Evolutionary conservation across 1,284 basidiomycete species (phyloP).

Genomic region (Austroboletus niveus): DNA sequence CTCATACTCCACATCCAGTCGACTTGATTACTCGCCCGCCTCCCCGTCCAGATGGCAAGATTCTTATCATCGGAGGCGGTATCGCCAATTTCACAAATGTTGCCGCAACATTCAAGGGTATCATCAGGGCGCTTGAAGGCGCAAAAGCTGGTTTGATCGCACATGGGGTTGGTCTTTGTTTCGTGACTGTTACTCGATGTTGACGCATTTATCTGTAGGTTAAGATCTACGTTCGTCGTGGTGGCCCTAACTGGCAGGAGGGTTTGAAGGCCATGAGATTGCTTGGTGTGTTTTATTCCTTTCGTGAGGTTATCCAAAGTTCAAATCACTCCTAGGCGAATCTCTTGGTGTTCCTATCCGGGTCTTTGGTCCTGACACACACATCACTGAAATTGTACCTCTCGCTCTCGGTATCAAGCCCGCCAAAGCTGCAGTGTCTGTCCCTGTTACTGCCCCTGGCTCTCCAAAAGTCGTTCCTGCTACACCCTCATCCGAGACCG

Average conservation of each 20-base stretch:
- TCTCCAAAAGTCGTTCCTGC: constrained; percentile 37
- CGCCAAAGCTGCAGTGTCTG: constrained; percentile 36
- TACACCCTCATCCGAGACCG: constrained; percentile 20
- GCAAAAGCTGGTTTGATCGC: constrained; percentile 84
- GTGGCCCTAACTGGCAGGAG: constrained; percentile 99
- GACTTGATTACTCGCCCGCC: constrained; percentile 94
- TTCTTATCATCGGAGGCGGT: constrained; percentile 99
- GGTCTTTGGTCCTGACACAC: constrained; percentile 96
- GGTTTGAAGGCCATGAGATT: constrained; percentile 99
- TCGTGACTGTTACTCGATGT: background rate
- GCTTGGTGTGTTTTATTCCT: constrained; percentile 48
- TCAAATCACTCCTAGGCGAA: constrained; percentile 52
- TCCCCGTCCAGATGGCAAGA: constrained; percentile 86
- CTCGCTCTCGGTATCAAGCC: constrained; percentile 87
- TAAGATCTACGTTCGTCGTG: constrained; percentile 95
- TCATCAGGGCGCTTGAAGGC: constrained; percentile 96
- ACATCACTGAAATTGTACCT: constrained; percentile 98
- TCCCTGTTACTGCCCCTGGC: constrained; percentile 40
- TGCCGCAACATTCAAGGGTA: constrained; percentile 99
- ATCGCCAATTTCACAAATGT: constrained; percentile 99
- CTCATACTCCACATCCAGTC: constrained; percentile 40
- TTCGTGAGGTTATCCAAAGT: background rate
- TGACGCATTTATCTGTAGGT: constrained; percentile 43
- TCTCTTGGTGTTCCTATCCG: constrained; percentile 96
- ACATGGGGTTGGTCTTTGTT: constrained; percentile 43